Evolutionary conservation across 345 rosid species (phyloP).

Genomic region (Aurinia saxatilis): DNA sequence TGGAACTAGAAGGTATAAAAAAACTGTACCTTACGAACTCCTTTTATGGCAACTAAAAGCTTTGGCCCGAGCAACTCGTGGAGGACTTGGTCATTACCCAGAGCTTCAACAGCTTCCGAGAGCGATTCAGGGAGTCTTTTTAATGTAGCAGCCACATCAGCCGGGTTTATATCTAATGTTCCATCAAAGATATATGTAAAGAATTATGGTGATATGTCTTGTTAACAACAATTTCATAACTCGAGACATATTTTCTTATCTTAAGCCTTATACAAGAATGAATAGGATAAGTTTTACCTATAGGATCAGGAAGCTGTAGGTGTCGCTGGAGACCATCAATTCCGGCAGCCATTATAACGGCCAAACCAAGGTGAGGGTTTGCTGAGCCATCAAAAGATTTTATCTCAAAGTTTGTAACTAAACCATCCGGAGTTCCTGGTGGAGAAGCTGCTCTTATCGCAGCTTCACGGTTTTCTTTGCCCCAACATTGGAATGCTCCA

Average conservation of each 20-base stretch:
- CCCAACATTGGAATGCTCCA: conserved; percentile 99
- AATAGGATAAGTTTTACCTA: conserved; percentile 37
- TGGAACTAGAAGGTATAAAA: neutral
- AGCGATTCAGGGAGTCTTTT: conserved; percentile 71
- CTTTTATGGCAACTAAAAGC: conserved; percentile 65
- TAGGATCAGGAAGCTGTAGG: conserved; percentile 64
- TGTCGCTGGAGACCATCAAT: conserved; percentile 79
- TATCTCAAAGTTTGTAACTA: conserved; percentile 90
- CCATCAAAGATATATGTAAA: conserved; percentile 1
- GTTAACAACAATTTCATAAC: neutral
- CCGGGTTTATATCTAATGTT: conserved; percentile 59
- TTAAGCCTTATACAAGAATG: neutral
- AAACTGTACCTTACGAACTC: conserved; percentile 84
- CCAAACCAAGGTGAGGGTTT: conserved; percentile 79
- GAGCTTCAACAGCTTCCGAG: conserved; percentile 63
- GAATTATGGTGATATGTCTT: no score
- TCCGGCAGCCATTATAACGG: conserved; percentile 74
- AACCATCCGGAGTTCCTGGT: conserved; percentile 64
- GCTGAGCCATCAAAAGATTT: conserved; percentile 88
- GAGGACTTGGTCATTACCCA: conserved; percentile 45
- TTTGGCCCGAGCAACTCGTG: conserved; percentile 62
- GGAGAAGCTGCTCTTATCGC: conserved; percentile 87
- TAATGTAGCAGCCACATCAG: conserved; percentile 40
- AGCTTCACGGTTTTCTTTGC: conserved; percentile 91
- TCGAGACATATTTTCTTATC: neutral